Conservation (phyloP, 306 rosid species). For the Ochetophila trinervis region DNA sequence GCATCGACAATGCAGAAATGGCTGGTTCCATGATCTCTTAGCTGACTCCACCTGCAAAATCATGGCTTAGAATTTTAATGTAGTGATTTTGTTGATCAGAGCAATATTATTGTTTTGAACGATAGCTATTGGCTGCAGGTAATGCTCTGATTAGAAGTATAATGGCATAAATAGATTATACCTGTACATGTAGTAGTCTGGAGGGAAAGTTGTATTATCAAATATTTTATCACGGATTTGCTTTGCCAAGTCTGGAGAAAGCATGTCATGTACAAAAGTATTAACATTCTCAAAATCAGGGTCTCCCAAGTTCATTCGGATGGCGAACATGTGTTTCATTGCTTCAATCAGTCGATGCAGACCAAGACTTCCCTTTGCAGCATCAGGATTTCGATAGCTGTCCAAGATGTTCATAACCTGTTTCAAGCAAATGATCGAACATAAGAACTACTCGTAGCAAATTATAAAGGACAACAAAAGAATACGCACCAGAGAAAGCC, state of each 20-base stretch:
- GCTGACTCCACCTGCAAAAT: conserved; percentile 80
- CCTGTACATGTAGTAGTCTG: conserved; percentile 77
- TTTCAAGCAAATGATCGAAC: conserved; percentile 10
- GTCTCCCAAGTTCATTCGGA: conserved; percentile 92
- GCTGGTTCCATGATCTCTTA: conserved; percentile 88
- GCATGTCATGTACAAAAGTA: conserved; percentile 48
- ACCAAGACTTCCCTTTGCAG: conserved; percentile 69
- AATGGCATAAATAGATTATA: conserved; percentile 17
- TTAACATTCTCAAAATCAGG: conserved; percentile 57
- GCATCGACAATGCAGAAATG: conserved; percentile 87
- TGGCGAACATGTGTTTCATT: conserved; percentile 66
- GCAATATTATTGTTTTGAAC: no score
- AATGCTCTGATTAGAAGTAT: conserved; percentile 23
- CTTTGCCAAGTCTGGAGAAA: conserved; percentile 69
- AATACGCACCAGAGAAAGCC: conserved; percentile 60
- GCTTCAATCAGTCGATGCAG: conserved; percentile 84
- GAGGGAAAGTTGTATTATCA: conserved; percentile 84
- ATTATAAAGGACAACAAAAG: conserved; percentile 7
- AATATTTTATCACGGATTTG: conserved; percentile 51
- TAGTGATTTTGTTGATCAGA: not conserved
- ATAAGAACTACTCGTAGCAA: not conserved
- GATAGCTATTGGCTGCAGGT: not conserved
- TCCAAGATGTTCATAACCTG: conserved; percentile 73
- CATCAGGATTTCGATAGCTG: conserved; percentile 59
- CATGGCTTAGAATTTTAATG: conserved; percentile 7